Evolutionary conservation across 1,139 yeast genomes (phyloP), one percentile per base, ranked within the genome.

Genomic region (Magnusiomyces fungicola): DNA sequence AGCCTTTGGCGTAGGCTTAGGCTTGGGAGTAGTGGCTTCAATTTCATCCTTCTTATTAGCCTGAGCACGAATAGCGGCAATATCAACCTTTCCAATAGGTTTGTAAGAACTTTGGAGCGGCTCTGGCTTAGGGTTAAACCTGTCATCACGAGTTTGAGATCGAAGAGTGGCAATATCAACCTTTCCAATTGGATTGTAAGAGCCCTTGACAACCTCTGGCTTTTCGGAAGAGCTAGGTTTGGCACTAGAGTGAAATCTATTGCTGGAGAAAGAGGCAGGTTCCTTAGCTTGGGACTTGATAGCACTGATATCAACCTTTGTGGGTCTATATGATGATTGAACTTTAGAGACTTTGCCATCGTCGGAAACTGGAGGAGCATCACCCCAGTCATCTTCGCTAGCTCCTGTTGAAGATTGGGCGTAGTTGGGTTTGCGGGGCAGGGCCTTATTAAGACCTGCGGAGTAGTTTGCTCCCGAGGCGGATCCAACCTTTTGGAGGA

Each of bases 391-490:
- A 29, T 70, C 71, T 55, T 67, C 73, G 47, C 62, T 57, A 22
- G 73, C 70, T 9, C 67, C 70, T n/a, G 62, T 56, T 22, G 55
- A 46, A 7, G 65, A 59, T 5, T 61, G 55, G 32, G 61, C 56
- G 57, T 68, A 68, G 47, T 48, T 69, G 57, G 72, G 71, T 51
- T 62, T 59, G 27, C 67, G 58, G 36, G 68, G 61, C 16, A 64
- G 64, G 10, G 69, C 58, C 9, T 61, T 55, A 3, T 67, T 53
- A 21, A 56, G 50, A 14, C 57, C 52, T 50, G 81, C 78, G 3
- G 95, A 83, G 69, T 92, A 92, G 63, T 95, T 81, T 23, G 98
- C 96, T 59, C 98, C 98, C 1, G 97, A 86, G 38, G 98, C 96
- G 57, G 88, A 84, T 56, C 87, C 81, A 46, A 94, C 81, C 59